Conservation (phyloP, 805 yeast species). For the Lipomyces sp. region DNA sequence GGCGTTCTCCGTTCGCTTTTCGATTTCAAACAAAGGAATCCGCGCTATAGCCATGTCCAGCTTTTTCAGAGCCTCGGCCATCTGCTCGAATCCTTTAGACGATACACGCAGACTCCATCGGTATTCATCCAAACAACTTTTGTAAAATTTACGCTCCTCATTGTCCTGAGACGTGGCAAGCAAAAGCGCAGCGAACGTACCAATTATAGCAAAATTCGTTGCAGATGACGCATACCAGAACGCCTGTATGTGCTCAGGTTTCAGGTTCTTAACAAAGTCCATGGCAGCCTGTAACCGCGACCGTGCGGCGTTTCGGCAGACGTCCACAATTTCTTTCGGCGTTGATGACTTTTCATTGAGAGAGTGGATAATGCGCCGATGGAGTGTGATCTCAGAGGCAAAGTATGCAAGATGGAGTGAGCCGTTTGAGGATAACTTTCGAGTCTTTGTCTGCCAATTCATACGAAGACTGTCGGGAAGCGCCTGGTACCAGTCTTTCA, state of each 20-base stretch:
- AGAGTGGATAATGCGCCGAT: constrained; percentile 42
- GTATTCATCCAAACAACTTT: constrained; percentile 69
- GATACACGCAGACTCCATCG: constrained; percentile 72
- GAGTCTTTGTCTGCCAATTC: constrained; percentile 56
- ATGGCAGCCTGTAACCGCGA: constrained; percentile 29
- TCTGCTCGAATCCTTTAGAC: constrained; percentile 73
- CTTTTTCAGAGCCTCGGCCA: constrained; percentile 66
- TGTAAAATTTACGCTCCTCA: constrained; percentile 63
- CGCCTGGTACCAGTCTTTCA: constrained; percentile 38
- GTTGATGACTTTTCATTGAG: constrained; percentile 37
- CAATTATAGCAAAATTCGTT: constrained; percentile 35
- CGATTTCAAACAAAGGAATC: constrained; percentile 50
- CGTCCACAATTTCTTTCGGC: constrained; percentile 43
- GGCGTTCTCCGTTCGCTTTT: constrained; percentile 3
- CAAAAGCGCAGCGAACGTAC: constrained; percentile 32
- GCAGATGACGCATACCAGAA: constrained; percentile 32
- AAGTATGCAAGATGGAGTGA: constrained; percentile 38
- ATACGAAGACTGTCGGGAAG: constrained; percentile 36
- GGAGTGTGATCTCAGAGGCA: constrained; percentile 33
- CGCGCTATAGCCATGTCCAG: constrained; percentile 70
- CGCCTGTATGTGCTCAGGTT: constrained; percentile 32
- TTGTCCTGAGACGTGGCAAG: constrained; percentile 47
- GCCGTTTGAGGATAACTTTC: constrained; percentile 63
- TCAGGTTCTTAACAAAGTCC: constrained; percentile 30
- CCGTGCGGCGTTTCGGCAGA: constrained; percentile 36